Base-by-base conservation (phyloP, 2,329 filamentous ascomycete genomes). In the Monilinia aucupariae region DNA sequence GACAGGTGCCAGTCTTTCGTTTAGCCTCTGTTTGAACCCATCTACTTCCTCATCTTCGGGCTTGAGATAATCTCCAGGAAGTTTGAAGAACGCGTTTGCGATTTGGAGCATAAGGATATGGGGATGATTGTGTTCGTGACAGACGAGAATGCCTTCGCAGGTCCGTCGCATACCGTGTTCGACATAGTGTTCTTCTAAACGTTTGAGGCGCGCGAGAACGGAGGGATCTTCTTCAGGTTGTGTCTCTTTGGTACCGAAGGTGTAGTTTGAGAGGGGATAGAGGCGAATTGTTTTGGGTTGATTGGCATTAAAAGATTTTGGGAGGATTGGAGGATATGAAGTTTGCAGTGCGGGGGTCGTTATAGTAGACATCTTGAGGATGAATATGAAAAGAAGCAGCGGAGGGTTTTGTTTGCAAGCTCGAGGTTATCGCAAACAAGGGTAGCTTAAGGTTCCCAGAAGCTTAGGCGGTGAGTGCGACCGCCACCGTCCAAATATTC, bases 81-180 rank as follows among this genome's bases (percentile, higher is more conserved):
- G 84, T 80, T 99, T 99, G 81, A 99, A 99, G 80, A 99, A 99
- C 30, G 94, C 93, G 76, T 99, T 99, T 60, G 94, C 94, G 72
- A 99, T 99, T 81, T 99, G 94, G 67, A 99, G 83, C 94, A 99
- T 97, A 69, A 99, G 81, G 68, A 99, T 96, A 77, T 99, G 94
- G 17, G 94, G 94, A 77, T 97, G 94, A 78, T 97, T 97, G 81
- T 97, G 93, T 78, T 99, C 94, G 76, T 99, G 94, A 79, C 94
- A 99, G 70, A 99, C 91, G 54, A 99, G 84, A 71, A 99, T 91
- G 71, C 92, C 94, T 79, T 99, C 94, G 77, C 93, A 97, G 22
- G 94, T 97, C 62, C 94, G 88, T 64, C 94, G 88, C 94, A 99
- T 99, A 73, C 94, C 94, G 80, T 97, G 87, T 67, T 88, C 82